phyloP scores from a whole-genome alignment of 2,329 filamentous ascomycete genomes.

The Conoideocrella luteorostrata region DNA sequence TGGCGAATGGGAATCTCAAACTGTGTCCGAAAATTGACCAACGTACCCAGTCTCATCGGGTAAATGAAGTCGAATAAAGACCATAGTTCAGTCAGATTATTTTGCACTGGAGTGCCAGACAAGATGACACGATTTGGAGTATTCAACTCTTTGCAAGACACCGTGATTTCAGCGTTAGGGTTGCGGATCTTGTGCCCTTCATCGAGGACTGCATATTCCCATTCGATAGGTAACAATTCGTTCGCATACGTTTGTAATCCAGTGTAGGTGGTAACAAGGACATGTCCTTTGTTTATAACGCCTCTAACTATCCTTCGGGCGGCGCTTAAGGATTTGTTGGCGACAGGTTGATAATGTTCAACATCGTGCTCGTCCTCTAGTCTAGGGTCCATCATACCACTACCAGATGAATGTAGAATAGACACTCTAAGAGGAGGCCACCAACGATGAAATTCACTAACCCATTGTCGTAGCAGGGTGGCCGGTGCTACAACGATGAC shows the following conservation, averaged over 20 bases:
- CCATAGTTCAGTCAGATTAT: slow-evolving; percentile 92
- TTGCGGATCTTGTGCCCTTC: slow-evolving; percentile 99
- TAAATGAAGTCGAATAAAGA: slow-evolving; percentile 97
- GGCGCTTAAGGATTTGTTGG: slow-evolving; percentile 40
- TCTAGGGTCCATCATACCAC: slow-evolving; percentile 87
- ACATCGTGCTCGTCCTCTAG: slow-evolving; percentile 47
- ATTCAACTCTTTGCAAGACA: slow-evolving; percentile 88
- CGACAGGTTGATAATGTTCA: slow-evolving; percentile 32
- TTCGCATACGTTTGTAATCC: slow-evolving; percentile 90
- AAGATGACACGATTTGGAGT: slow-evolving; percentile 88
- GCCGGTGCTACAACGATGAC: slow-evolving; percentile 90
- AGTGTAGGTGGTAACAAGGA: slow-evolving; percentile 91
- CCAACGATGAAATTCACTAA: slow-evolving; percentile 97
- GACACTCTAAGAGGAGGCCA: slow-evolving; percentile 98
- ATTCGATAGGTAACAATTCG: slow-evolving; percentile 73
- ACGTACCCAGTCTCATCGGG: slow-evolving; percentile 86
- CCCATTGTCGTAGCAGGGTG: slow-evolving; percentile 95
- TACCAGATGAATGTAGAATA: slow-evolving; percentile 90
- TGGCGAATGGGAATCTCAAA: slow-evolving; percentile 92
- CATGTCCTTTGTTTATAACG: slow-evolving; percentile 78
- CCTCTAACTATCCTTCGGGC: slow-evolving; percentile 76
- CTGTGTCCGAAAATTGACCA: slow-evolving; percentile 83
- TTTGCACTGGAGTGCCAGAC: slow-evolving; percentile 96
- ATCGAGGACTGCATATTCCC: slow-evolving; percentile 91
- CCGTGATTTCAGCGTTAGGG: slow-evolving; percentile 88